Conservation (phyloP, 345 rosid species). For the Diplotaxis tenuifolia region DNA sequence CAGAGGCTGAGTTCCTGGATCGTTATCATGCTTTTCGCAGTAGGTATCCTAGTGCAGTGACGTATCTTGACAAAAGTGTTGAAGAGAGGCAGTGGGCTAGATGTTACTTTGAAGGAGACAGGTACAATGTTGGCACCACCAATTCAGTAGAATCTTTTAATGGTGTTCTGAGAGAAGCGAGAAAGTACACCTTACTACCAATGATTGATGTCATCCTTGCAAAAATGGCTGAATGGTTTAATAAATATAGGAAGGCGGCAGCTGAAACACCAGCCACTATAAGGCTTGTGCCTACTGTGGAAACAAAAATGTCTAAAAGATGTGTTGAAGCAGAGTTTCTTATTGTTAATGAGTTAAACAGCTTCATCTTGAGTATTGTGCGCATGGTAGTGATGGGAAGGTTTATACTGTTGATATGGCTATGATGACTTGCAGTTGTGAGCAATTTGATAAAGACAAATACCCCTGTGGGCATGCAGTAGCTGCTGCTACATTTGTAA, state of each 20-base stretch:
- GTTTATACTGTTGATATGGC: too few species aligned
- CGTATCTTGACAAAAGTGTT: background rate
- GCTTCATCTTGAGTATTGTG: too few species aligned
- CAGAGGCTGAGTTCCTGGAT: too few species aligned
- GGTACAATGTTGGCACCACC: background rate
- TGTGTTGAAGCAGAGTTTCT: background rate
- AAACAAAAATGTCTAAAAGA: background rate
- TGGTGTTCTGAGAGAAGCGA: background rate
- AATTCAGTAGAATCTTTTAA: background rate
- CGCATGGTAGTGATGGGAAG: too few species aligned
- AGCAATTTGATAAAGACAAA: too few species aligned
- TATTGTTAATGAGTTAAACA: too few species aligned
- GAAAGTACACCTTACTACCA: background rate
- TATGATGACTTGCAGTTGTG: too few species aligned
- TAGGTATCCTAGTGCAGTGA: background rate
- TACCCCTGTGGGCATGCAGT: too few species aligned
- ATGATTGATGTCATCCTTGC: background rate
- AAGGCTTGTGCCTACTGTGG: background rate
- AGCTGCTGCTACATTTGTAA: too few species aligned
- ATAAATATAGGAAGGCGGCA: background rate
- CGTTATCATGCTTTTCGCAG: background rate
- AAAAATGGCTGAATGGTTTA: background rate
- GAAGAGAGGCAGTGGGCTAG: background rate
- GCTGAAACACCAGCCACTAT: background rate
- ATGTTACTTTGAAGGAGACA: constrained; percentile 3